A percentile compares a stretch with the other conserved stretches of the same genome.
Conservation (phyloP, 306 rosid species). For the Cajanus cajan region DNA sequence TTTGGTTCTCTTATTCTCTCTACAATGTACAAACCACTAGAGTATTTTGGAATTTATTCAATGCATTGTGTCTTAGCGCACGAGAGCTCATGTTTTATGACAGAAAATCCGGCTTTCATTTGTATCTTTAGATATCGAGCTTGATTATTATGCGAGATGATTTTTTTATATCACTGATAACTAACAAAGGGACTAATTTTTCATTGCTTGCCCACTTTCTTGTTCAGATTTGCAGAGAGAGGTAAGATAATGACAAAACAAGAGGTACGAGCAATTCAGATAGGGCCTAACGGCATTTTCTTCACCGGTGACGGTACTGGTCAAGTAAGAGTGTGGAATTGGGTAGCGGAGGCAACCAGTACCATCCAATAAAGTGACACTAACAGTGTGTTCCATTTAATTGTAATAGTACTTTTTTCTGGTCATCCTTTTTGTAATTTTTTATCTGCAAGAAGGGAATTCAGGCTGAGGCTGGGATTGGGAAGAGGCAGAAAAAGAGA, state of each 20-base stretch:
- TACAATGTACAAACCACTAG: background rate
- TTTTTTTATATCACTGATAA: too few relatives aligned
- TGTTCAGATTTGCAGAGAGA: conserved; percentile 81
- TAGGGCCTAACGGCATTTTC: conserved; percentile 80
- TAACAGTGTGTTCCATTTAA: background rate
- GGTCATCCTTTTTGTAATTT: conserved; percentile 43
- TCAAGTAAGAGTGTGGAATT: conserved; percentile 85
- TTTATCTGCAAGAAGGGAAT: conserved; percentile 38
- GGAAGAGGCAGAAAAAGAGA: background rate
- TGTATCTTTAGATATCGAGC: too few relatives aligned
- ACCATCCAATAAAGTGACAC: conserved; percentile 33
- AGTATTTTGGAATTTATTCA: too few relatives aligned
- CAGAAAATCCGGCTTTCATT: too few relatives aligned
- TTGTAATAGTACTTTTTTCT: conserved; percentile 12
- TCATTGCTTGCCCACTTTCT: background rate
- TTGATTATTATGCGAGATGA: too few relatives aligned
- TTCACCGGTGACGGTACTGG: conserved; percentile 96
- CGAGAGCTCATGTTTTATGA: too few relatives aligned
- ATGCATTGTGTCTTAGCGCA: too few relatives aligned
- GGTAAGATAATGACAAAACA: conserved; percentile 74
- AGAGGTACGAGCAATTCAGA: conserved; percentile 80
- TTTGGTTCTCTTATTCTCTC: background rate
- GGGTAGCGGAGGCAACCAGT: conserved; percentile 49
- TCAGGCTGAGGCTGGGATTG: conserved; percentile 12
- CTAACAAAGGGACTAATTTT: background rate